phyloP scores from a whole-genome alignment of 495 filamentous ascomycete genomes.

The Lasiosphaeriaceae sp. region DNA sequence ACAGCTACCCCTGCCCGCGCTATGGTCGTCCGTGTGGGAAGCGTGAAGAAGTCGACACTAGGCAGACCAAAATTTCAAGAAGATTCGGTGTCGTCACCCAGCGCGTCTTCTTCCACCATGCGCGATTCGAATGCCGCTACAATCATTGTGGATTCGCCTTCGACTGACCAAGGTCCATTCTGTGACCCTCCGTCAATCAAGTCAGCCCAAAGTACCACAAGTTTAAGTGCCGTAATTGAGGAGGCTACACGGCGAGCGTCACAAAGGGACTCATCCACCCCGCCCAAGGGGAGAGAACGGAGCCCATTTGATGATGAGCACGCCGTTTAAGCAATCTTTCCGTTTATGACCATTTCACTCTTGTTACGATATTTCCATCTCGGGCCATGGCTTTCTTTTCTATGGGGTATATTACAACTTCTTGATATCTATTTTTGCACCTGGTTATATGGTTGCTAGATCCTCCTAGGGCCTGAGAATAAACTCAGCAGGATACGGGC shows the following conservation, averaged over 20 bases:
- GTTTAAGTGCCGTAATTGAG: constrained; percentile 51
- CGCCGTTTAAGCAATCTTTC: constrained; percentile 34
- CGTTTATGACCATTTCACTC: not conserved
- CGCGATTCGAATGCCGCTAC: constrained; percentile 39
- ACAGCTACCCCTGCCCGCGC: constrained; percentile 51
- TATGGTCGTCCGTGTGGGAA: constrained; percentile 51
- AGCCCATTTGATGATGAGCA: constrained; percentile 57
- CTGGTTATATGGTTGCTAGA: too few species aligned
- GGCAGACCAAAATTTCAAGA: constrained; percentile 14
- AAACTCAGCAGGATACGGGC: too few species aligned
- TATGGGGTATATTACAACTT: not conserved
- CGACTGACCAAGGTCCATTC: constrained; percentile 54
- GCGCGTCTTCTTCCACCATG: constrained; percentile 18
- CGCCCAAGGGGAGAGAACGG: constrained; percentile 31
- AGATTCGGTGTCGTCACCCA: constrained; percentile 23
- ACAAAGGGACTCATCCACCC: constrained; percentile 26
- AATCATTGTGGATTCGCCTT: constrained; percentile 48
- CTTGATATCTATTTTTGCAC: constrained; percentile 1
- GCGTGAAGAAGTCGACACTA: constrained; percentile 40
- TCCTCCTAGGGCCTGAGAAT: too few species aligned
- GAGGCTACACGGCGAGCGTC: constrained; percentile 44
- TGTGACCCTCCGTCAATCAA: constrained; percentile 44
- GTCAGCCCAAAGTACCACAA: constrained; percentile 36
- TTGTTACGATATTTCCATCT: not conserved
- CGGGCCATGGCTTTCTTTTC: not conserved